A percentile compares a stretch with the other conserved stretches of the same genome.
These are phyloP conservation scores for Coniferiporia sulphurascens DNA, from an alignment of 1,284 basidiomycete species.

Conservation along the genomic window DNA sequence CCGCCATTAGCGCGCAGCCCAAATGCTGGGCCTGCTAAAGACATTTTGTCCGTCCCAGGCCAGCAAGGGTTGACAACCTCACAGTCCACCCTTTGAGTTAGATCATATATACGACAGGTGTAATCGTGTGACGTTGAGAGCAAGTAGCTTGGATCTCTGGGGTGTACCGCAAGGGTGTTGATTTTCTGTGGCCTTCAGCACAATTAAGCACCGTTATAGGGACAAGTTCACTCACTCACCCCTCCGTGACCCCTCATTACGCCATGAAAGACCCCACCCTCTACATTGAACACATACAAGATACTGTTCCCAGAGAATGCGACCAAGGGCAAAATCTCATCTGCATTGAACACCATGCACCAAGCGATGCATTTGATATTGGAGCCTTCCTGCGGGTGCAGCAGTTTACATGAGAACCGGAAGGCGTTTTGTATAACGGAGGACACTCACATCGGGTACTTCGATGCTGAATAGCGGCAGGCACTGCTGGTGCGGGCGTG, in stretches of 20 bases:
- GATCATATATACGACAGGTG: conserved; percentile 17
- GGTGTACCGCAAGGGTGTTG: conserved; percentile 15
- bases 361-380: conserved; percentile 11
- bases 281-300: conserved; percentile 16
- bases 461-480: conserved; percentile 12
- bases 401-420: background rate
- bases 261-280: conserved; percentile 16
- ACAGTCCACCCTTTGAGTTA: conserved; percentile 3
- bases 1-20: conserved; percentile 54
- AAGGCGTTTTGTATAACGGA: background rate
- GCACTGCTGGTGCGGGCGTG: conserved; percentile 7
- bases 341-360: conserved; percentile 14
- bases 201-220: background rate
- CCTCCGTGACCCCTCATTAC: conserved; percentile 17
- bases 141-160: conserved; percentile 8
- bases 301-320: conserved; percentile 13
- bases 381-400: background rate
- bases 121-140: conserved; percentile 16
- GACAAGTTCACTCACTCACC: conserved; percentile 3
- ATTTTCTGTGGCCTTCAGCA: conserved; percentile 9
- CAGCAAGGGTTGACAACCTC: conserved; percentile 9
- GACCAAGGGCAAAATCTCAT: conserved; percentile 12
- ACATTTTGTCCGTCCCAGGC: conserved; percentile 6
- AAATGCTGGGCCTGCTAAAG: conserved; percentile 59
- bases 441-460: conserved; percentile 5